phyloP scores from a whole-genome alignment of 2,329 filamentous ascomycete genomes.

The Trichoderma koningii region DNA sequence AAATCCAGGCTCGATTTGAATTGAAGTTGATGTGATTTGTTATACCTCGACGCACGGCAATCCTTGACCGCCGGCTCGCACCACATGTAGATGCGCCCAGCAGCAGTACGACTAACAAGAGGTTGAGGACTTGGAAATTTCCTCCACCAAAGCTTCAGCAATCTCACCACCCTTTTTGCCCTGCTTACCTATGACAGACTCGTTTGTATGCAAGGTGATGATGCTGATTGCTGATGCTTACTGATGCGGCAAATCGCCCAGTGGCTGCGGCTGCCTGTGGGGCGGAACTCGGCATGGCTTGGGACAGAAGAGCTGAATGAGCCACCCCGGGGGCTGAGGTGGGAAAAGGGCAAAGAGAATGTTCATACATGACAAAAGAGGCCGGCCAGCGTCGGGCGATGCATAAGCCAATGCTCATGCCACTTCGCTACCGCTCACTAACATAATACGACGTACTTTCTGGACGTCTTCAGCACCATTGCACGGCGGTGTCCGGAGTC shows the following conservation, averaged over 20 bases:
- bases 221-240: slow-evolving; percentile 5
- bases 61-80: background rate
- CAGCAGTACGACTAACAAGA: no score
- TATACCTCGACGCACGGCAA: no score
- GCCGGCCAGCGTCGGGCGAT: background rate
- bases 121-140: no score
- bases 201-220: background rate
- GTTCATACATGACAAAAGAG: background rate
- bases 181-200: no score
- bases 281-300: slow-evolving; percentile 4
- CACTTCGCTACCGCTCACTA: no score
- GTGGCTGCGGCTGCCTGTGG: slow-evolving; percentile 1
- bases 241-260: slow-evolving; percentile 23
- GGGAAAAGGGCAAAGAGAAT: background rate
- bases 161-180: no score
- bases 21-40: background rate
- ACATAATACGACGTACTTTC: no score
- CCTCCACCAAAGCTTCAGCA: no score
- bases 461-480: no score
- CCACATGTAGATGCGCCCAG: slow-evolving; percentile 9
- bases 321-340: background rate
- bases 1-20: no score
- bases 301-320: slow-evolving; percentile 1
- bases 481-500: background rate
- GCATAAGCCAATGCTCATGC: no score